phyloP scores from a whole-genome alignment of 768 basidiomycete species.

The Naganishia kalamii region DNA sequence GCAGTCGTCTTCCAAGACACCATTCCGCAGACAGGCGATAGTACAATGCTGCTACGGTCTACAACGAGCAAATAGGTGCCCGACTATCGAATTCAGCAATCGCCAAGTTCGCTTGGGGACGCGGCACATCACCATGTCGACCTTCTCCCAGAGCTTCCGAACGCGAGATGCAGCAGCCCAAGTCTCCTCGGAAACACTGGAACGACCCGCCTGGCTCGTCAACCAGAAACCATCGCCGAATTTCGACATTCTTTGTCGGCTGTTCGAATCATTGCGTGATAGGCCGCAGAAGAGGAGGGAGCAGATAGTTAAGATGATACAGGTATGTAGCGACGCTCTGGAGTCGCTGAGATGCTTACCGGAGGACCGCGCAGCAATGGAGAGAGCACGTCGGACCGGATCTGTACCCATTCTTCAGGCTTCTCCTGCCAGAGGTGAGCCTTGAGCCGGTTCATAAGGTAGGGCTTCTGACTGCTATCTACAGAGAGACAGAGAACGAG shows the following conservation, averaged over 20 bases:
- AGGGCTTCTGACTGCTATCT: too few relatives aligned
- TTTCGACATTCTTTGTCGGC: constrained; percentile 46
- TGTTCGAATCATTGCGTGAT: constrained; percentile 68
- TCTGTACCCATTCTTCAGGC: constrained; percentile 78
- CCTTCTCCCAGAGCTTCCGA: constrained; percentile 4
- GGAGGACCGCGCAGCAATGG: too few relatives aligned
- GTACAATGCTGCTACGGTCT: too few relatives aligned
- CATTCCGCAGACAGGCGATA: too few relatives aligned
- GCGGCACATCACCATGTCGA: not conserved
- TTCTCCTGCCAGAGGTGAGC: constrained; percentile 80
- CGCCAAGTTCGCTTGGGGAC: too few relatives aligned
- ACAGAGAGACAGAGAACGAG: constrained; percentile 88
- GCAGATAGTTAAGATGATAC: constrained; percentile 70
- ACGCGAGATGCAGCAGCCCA: constrained; percentile 5
- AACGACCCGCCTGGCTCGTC: constrained; percentile 27
- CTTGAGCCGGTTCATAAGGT: too few relatives aligned
- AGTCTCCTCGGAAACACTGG: constrained; percentile 10
- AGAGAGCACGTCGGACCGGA: constrained; percentile 76
- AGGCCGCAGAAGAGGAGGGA: constrained; percentile 70
- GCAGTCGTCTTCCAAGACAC: too few relatives aligned
- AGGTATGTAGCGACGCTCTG: constrained; percentile 53
- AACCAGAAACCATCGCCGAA: constrained; percentile 28
- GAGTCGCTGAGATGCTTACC: too few relatives aligned
- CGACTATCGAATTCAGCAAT: too few relatives aligned
- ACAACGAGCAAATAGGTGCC: too few relatives aligned